A percentile compares a stretch with the other conserved stretches of the same genome.
phyloP scores from a whole-genome alignment of 2,329 filamentous ascomycete genomes.

The Diaporthe citriasiana region DNA sequence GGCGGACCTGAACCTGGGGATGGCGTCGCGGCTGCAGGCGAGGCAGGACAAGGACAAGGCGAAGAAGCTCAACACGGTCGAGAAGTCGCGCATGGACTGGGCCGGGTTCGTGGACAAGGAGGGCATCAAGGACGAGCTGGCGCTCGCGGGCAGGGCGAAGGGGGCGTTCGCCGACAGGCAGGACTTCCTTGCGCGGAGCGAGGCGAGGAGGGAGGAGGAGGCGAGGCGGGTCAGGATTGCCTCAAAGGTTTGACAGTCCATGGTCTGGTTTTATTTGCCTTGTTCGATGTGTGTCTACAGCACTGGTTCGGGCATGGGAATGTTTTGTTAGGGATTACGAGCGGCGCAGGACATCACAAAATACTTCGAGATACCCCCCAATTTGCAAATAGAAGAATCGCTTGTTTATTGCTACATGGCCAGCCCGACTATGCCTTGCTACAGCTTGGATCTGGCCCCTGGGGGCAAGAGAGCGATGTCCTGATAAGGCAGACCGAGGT shows the following conservation, averaged over 20 bases:
- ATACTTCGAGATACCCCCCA: slow-evolving; percentile 40
- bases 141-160: slow-evolving; percentile 75
- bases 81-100: slow-evolving; percentile 82
- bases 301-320: neutral
- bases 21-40: slow-evolving; percentile 63
- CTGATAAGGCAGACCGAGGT: slow-evolving; percentile 71
- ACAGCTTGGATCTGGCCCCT: slow-evolving; percentile 54
- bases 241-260: slow-evolving; percentile 48
- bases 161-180: slow-evolving; percentile 73
- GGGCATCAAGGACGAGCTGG: slow-evolving; percentile 78
- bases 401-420: neutral
- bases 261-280: neutral
- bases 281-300: neutral
- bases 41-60: slow-evolving; percentile 59
- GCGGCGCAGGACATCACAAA: neutral
- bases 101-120: slow-evolving; percentile 79
- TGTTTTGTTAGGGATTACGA: neutral
- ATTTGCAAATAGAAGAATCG: slow-evolving; percentile 23
- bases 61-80: slow-evolving; percentile 78
- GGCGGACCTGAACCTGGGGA: slow-evolving; percentile 70
- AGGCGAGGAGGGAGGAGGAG: slow-evolving; percentile 73
- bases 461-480: slow-evolving; percentile 63
- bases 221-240: slow-evolving; percentile 67
- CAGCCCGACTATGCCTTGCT: neutral
- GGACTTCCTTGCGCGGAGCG: slow-evolving; percentile 76